Evolutionary conservation across 805 yeast species (phyloP).

Genomic region (Zygosaccharomyces bailii): DNA sequence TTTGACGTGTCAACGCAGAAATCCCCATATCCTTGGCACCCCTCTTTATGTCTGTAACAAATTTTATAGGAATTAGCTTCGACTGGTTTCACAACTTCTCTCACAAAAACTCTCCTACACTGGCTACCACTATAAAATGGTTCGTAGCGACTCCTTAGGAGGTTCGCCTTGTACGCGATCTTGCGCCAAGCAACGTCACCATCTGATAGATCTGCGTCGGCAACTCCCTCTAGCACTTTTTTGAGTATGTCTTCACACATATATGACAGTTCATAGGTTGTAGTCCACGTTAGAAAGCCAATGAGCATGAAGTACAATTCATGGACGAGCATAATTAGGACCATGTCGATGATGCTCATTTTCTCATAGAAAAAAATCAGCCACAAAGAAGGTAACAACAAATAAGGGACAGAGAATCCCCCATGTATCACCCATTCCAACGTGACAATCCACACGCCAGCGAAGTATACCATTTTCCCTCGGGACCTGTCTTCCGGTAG

Average conservation of each 20-base stretch:
- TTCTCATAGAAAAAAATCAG: background rate
- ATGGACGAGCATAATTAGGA: background rate
- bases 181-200: conserved; percentile 3
- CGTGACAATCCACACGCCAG: background rate
- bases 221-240: background rate
- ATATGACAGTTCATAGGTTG: background rate
- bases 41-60: background rate
- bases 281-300: background rate
- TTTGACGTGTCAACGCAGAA: background rate
- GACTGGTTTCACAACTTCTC: conserved; percentile 5
- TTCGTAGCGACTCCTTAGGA: too few species aligned
- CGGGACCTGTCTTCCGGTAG: background rate
- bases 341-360: background rate
- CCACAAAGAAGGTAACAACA: background rate
- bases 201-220: background rate
- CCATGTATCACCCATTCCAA: background rate
- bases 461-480: background rate
- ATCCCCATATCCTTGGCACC: background rate
- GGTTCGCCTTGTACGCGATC: conserved; percentile 1
- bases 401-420: too few species aligned
- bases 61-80: conserved; percentile 1
- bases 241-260: too few species aligned
- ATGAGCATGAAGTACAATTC: background rate
- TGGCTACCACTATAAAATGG: conserved; percentile 1
- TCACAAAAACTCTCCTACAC: conserved; percentile 2